phyloP scores from a whole-genome alignment of 176 grass and related monocot species.

The Paspalum vaginatum region DNA sequence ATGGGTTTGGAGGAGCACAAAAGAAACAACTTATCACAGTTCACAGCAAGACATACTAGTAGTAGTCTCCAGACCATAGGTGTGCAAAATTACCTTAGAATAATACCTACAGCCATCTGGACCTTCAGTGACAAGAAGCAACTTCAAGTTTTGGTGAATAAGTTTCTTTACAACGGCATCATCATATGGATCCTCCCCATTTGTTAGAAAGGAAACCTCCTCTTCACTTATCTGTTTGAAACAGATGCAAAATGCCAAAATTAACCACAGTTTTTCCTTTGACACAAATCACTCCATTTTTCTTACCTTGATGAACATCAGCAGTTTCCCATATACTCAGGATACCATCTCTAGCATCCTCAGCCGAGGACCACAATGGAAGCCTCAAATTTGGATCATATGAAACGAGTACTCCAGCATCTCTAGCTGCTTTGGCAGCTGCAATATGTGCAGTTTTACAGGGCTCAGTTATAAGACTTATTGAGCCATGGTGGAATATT shows the following conservation, averaged over 20 bases:
- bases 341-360: conserved; percentile 92
- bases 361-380: conserved; percentile 84
- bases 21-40: neutral
- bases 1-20: neutral
- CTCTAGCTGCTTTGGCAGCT: conserved; percentile 82
- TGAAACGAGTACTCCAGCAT: conserved; percentile 89
- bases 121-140: conserved; percentile 96
- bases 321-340: conserved; percentile 89
- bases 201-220: conserved; percentile 90
- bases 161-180: conserved; percentile 88
- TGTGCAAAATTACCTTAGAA: conserved; percentile 69
- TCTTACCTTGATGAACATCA: conserved; percentile 96
- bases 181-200: conserved; percentile 89
- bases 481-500: conserved; percentile 95
- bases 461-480: conserved; percentile 98
- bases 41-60: conserved; percentile 21
- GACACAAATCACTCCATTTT: conserved; percentile 13
- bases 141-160: conserved; percentile 83
- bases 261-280: conserved; percentile 18
- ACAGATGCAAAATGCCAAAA: neutral
- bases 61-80: neutral
- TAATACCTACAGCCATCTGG: conserved; percentile 97
- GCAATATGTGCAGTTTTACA: conserved; percentile 90
- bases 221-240: conserved; percentile 89
- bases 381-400: conserved; percentile 97